Conservation (phyloP, 306 rosid species). For the Hippophae tibetana region DNA sequence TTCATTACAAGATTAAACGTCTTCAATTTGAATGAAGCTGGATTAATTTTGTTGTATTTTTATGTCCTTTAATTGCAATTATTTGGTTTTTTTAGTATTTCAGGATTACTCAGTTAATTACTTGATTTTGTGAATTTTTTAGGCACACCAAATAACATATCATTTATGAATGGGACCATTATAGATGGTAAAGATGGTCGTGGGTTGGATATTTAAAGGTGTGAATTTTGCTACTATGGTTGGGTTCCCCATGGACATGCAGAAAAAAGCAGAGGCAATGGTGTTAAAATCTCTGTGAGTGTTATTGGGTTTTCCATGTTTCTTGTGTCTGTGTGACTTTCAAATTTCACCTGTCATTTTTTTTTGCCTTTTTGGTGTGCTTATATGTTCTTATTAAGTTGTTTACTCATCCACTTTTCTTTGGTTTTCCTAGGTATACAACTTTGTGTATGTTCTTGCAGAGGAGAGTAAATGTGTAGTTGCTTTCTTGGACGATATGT, state of each 20-base stretch:
- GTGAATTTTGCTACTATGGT: constrained; percentile 34
- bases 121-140: constrained; percentile 3
- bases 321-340: not conserved
- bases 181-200: constrained; percentile 20
- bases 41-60: too few species aligned
- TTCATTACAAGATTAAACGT: too few species aligned
- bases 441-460: constrained; percentile 74
- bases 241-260: constrained; percentile 56
- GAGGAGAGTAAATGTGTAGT: constrained; percentile 79
- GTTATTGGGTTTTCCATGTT: not conserved
- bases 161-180: not conserved
- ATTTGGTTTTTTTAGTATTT: too few species aligned
- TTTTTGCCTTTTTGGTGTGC: not conserved
- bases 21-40: too few species aligned
- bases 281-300: constrained; percentile 67
- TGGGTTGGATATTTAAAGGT: constrained; percentile 42
- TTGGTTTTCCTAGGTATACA: constrained; percentile 48
- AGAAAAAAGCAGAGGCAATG: constrained; percentile 53
- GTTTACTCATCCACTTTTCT: not conserved
- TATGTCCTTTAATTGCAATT: too few species aligned
- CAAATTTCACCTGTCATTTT: not conserved
- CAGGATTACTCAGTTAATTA: too few species aligned
- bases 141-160: constrained; percentile 28
- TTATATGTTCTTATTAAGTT: constrained; percentile 12
- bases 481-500: constrained; percentile 88